phyloP scores from a whole-genome alignment of 768 basidiomycete species.

The Leccinum pellstonianum region DNA sequence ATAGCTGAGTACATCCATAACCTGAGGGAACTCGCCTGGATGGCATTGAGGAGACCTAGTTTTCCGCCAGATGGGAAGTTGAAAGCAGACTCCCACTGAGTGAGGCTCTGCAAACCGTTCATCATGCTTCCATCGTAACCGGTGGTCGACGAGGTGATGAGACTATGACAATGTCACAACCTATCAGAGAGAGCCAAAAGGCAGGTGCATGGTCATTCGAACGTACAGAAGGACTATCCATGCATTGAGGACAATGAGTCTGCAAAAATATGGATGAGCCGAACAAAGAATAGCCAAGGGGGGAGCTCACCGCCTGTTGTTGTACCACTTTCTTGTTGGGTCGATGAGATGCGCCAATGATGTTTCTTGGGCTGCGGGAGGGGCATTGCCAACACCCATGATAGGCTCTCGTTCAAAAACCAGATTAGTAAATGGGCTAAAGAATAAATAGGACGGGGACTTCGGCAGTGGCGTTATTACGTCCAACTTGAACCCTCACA shows the following conservation, averaged over 20 bases:
- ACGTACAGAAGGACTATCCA: slow-evolving; percentile 70
- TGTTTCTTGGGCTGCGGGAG: slow-evolving; percentile 26
- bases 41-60: slow-evolving; percentile 69
- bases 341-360: slow-evolving; percentile 58
- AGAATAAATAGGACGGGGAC: not conserved
- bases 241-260: slow-evolving; percentile 60
- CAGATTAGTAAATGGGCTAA: too few species aligned
- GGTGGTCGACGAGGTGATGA: slow-evolving; percentile 73
- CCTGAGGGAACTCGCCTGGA: slow-evolving; percentile 46
- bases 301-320: slow-evolving; percentile 58
- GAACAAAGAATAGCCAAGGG: not conserved
- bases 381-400: slow-evolving; percentile 57
- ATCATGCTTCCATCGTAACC: slow-evolving; percentile 79
- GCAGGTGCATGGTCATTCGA: not conserved
- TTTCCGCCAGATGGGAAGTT: slow-evolving; percentile 51
- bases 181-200: not conserved
- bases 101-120: slow-evolving; percentile 73
- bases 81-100: slow-evolving; percentile 66
- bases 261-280: slow-evolving; percentile 20
- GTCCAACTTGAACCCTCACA: too few species aligned
- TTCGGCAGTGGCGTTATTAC: too few species aligned
- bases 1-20: not conserved
- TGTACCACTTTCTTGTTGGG: slow-evolving; percentile 71
- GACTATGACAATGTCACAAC: slow-evolving; percentile 33
- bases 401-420: not conserved